Evolutionary conservation across 2,329 filamentous ascomycete species (phyloP).

Genomic region (Pseudomassariella vexata): DNA sequence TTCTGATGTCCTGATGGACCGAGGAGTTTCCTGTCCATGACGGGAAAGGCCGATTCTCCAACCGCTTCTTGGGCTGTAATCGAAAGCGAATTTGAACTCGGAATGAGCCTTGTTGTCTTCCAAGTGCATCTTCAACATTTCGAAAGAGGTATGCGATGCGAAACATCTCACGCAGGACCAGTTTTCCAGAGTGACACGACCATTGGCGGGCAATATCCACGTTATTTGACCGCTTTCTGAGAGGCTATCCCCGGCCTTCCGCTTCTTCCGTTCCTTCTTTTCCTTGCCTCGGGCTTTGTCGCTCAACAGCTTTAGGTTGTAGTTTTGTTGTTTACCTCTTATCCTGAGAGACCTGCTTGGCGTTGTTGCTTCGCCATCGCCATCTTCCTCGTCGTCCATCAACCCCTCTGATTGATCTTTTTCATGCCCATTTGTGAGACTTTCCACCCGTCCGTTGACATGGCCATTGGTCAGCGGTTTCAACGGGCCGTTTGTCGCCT

Average conservation of each 20-base stretch:
- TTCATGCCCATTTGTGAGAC: conserved; percentile 13
- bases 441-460: conserved; percentile 22
- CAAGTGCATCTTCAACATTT: conserved; percentile 45
- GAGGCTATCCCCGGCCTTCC: conserved; percentile 20
- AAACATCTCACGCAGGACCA: conserved; percentile 48
- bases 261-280: conserved; percentile 35
- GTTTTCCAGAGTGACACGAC: conserved; percentile 38
- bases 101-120: conserved; percentile 39
- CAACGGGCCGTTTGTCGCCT: conserved; percentile 27
- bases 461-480: conserved; percentile 25
- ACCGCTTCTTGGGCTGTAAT: conserved; percentile 12
- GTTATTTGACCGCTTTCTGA: conserved; percentile 29
- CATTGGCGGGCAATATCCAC: conserved; percentile 39
- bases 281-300: conserved; percentile 51
- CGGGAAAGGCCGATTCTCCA: conserved; percentile 19
- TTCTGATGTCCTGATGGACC: conserved; percentile 12
- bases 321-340: conserved; percentile 43
- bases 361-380: conserved; percentile 43
- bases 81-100: conserved; percentile 37
- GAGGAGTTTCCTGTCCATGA: conserved; percentile 18
- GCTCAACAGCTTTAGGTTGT: conserved; percentile 55
- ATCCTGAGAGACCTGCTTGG: conserved; percentile 45
- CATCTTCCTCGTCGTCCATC: conserved; percentile 25
- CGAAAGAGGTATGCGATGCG: conserved; percentile 38
- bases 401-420: conserved; percentile 16